phyloP scores from a whole-genome alignment of 2,329 filamentous ascomycete species.

The Mycocentrospora acerina region DNA sequence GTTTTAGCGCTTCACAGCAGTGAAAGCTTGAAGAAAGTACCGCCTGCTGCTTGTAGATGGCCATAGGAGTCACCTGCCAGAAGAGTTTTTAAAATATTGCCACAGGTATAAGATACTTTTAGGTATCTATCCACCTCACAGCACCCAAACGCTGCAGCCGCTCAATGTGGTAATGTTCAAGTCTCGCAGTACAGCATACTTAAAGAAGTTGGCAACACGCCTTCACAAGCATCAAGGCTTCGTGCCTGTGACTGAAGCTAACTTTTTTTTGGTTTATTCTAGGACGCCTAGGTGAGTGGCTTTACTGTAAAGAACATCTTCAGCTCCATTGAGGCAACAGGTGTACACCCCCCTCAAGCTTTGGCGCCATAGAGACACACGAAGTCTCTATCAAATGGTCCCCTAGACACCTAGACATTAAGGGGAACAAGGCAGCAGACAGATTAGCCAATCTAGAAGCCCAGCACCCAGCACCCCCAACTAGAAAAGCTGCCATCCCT shows the following conservation, averaged over 20 bases:
- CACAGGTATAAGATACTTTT: background rate
- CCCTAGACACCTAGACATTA: background rate
- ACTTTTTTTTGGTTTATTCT: no score
- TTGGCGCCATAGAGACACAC: no score
- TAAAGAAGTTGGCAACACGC: no score
- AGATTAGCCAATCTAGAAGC: constrained; percentile 1
- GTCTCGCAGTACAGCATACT: no score
- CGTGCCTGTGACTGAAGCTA: no score
- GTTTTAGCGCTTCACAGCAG: constrained; percentile 15
- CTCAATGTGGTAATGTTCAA: constrained; percentile 4
- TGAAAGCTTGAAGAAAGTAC: constrained; percentile 26
- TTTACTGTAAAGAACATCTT: no score
- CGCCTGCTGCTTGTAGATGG: constrained; percentile 42
- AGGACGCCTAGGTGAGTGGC: no score
- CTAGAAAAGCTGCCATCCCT: background rate
- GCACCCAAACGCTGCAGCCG: constrained; percentile 6
- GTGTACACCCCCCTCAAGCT: no score
- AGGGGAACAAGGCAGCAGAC: background rate
- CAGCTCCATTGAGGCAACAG: no score
- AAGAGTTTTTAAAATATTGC: constrained; percentile 36
- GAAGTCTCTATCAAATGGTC: no score
- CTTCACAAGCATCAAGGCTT: no score
- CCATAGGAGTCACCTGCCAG: constrained; percentile 35
- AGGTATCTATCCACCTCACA: background rate
- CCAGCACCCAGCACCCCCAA: background rate